Conservation (phyloP, 1,284 basidiomycete species). For the Flammula alnicola region DNA sequence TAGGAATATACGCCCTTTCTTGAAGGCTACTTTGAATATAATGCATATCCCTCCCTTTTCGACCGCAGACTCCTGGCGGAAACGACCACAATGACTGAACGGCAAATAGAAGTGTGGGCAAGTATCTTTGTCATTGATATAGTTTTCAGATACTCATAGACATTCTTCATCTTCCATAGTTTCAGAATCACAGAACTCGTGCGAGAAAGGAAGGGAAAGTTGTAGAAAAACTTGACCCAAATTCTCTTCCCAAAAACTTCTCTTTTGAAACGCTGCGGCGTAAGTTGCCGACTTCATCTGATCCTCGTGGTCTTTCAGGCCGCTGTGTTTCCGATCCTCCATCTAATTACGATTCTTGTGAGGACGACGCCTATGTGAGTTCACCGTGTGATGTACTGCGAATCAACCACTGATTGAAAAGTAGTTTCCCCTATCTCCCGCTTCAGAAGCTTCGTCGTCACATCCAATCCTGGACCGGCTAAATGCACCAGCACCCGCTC, state of each 20-base stretch:
- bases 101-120: conserved; percentile 68
- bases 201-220: conserved; percentile 31
- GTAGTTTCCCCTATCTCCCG: too few relatives aligned
- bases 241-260: neutral
- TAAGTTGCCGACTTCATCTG: too few relatives aligned
- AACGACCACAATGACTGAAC: conserved; percentile 49
- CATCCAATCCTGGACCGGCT: too few relatives aligned
- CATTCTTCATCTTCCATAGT: too few relatives aligned
- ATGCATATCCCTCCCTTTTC: conserved; percentile 50
- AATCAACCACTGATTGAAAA: too few relatives aligned
- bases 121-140: conserved; percentile 16
- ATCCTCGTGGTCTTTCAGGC: too few relatives aligned
- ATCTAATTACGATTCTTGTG: too few relatives aligned
- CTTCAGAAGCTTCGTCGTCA: too few relatives aligned
- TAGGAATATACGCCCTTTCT: conserved; percentile 53
- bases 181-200: conserved; percentile 51
- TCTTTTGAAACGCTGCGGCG: neutral
- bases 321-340: too few relatives aligned
- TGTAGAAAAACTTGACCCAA: conserved; percentile 17
- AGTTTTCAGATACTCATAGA: neutral
- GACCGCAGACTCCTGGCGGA: conserved; percentile 50
- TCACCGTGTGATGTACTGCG: too few relatives aligned
- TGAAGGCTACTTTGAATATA: conserved; percentile 53
- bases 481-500: too few relatives aligned
- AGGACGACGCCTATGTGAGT: too few relatives aligned